These are phyloP conservation scores for Saccharomycopsis olivae DNA, from an alignment of 805 yeast species.

Conservation along the genomic window DNA sequence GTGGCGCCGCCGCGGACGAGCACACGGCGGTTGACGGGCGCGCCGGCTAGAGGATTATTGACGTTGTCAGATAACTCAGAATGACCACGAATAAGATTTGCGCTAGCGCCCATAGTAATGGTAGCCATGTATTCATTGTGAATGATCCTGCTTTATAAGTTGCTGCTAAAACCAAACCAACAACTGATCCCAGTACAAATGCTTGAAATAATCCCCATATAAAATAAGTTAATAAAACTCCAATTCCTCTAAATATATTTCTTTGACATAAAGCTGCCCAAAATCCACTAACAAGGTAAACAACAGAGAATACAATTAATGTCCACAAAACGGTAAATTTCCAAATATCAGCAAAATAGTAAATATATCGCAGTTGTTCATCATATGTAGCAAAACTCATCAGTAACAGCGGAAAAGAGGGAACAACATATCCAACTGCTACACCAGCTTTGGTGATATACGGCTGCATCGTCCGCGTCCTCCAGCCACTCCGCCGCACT, in stretches of 20 bases:
- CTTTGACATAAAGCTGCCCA: constrained; percentile 46
- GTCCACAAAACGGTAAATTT: constrained; percentile 76
- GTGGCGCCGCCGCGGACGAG: too few species aligned
- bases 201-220: constrained; percentile 54
- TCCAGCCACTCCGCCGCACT: too few species aligned
- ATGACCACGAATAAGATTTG: constrained; percentile 58
- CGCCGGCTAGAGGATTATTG: constrained; percentile 34
- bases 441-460: constrained; percentile 39
- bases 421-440: constrained; percentile 76
- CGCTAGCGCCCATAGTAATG: constrained; percentile 69
- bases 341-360: constrained; percentile 69
- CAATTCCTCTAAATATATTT: constrained; percentile 28
- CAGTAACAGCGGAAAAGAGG: constrained; percentile 67
- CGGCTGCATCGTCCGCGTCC: constrained; percentile 17
- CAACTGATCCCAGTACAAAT: constrained; percentile 58
- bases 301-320: constrained; percentile 50
- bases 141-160: constrained; percentile 73
- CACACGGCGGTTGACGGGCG: too few species aligned
- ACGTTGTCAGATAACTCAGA: constrained; percentile 51
- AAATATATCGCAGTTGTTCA: constrained; percentile 34
- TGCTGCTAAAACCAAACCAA: constrained; percentile 66
- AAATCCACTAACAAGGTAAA: constrained; percentile 55
- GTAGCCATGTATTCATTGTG: constrained; percentile 93
- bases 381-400: constrained; percentile 8
- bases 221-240: constrained; percentile 38